These are phyloP conservation scores for Pilatotrama ljubarskyi DNA, from an alignment of 768 basidiomycete genomes.

Conservation along the genomic window DNA sequence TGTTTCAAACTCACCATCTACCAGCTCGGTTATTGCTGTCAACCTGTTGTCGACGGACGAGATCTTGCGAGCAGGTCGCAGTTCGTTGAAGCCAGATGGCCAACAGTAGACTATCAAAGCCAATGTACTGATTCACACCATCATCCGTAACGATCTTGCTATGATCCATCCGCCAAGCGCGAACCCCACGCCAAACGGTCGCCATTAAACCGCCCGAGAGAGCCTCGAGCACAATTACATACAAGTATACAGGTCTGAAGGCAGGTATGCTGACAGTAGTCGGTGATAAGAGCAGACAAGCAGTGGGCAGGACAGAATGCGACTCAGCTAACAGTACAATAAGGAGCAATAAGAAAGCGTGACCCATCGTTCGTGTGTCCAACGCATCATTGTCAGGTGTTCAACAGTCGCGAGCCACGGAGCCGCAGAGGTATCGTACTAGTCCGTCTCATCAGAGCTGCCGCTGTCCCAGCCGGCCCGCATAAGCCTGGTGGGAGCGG, in stretches of 20 bases:
- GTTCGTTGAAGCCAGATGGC: constrained; percentile 83
- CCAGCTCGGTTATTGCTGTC: constrained; percentile 88
- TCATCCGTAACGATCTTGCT: not conserved
- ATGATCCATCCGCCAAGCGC: not conserved
- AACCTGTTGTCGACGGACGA: constrained; percentile 96
- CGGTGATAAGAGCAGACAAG: constrained; percentile 2
- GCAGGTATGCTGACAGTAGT: constrained; percentile 9
- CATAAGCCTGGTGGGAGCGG: constrained; percentile 22
- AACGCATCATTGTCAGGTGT: constrained; percentile 21
- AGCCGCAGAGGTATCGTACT: not conserved
- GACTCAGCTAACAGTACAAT: constrained; percentile 23
- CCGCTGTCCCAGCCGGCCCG: constrained; percentile 23
- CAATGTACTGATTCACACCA: constrained; percentile 16
- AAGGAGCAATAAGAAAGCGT: constrained; percentile 26
- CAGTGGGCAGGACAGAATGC: constrained; percentile 5
- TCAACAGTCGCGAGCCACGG: not conserved
- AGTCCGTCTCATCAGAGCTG: constrained; percentile 24
- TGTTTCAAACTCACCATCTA: constrained; percentile 25
- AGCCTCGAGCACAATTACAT: constrained; percentile 19
- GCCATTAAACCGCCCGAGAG: constrained; percentile 16
- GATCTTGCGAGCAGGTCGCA: constrained; percentile 86
- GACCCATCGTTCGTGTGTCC: constrained; percentile 19
- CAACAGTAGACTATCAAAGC: constrained; percentile 41
- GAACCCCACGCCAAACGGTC: not conserved
- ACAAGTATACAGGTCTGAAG: constrained; percentile 15